Evolutionary conservation across 2,329 filamentous ascomycete genomes (phyloP).

Genomic region (Aplosporella prunicola): DNA sequence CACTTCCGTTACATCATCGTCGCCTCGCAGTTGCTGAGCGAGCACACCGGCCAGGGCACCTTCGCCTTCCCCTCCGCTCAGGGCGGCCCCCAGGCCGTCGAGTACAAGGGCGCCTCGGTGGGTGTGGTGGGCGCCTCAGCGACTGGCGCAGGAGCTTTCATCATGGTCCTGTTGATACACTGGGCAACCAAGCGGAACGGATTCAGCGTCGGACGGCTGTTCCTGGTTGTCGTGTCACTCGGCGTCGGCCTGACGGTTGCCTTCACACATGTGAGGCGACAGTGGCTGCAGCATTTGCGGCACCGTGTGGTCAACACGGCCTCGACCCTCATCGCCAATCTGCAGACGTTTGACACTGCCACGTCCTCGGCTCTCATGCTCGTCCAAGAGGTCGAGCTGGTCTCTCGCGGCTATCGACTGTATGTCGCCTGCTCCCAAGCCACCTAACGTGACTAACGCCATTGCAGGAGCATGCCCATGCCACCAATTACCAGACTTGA

Average conservation of each 20-base stretch:
- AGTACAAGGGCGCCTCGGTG: conserved; percentile 37
- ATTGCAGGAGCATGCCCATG: conserved; percentile 66
- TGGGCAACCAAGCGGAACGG: conserved; percentile 52
- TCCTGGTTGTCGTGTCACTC: conserved; percentile 41
- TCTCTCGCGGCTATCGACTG: conserved; percentile 83
- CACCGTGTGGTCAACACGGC: conserved; percentile 64
- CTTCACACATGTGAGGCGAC: conserved; percentile 65
- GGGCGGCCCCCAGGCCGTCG: conserved; percentile 18
- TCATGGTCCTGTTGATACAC: conserved; percentile 57
- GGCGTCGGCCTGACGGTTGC: conserved; percentile 47
- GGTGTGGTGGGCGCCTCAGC: conserved; percentile 57
- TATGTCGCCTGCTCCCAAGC: conserved; percentile 28
- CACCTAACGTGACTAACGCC: conserved; percentile 17
- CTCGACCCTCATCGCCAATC: conserved; percentile 58
- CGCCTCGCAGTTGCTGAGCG: conserved; percentile 77
- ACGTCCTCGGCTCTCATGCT: conserved; percentile 67
- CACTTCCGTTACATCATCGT: conserved; percentile 90
- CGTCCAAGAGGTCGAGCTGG: conserved; percentile 90
- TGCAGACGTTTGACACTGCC: conserved; percentile 73
- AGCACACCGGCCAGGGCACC: conserved; percentile 42
- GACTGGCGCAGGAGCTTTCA: conserved; percentile 54
- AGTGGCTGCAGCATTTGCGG: conserved; percentile 72
- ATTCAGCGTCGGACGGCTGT: conserved; percentile 47
- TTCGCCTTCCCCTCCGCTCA: conserved; percentile 24
- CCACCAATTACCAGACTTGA: conserved; percentile 90